Evolutionary conservation across 345 rosid genomes (phyloP).

Genomic region (Citrus reticulata): DNA sequence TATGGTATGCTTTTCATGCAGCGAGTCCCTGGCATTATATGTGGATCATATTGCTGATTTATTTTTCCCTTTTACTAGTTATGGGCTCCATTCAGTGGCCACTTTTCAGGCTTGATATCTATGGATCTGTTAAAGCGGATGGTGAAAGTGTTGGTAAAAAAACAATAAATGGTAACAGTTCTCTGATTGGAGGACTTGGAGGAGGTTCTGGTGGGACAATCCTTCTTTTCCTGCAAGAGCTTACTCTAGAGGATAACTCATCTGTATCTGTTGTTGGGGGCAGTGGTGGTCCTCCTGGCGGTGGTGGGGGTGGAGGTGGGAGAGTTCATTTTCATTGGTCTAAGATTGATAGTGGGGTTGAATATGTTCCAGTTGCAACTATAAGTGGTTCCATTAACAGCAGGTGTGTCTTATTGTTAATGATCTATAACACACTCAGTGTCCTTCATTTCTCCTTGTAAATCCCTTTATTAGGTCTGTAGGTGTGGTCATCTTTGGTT

Average conservation of each 20-base stretch:
- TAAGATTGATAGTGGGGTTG: conserved; percentile 64
- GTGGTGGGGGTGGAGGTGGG: conserved; percentile 99
- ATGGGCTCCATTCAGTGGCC: conserved; percentile 94
- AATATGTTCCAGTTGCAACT: conserved; percentile 76
- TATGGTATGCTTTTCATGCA: conserved; percentile 6
- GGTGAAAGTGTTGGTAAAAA: conserved; percentile 69
- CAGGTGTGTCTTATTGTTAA: conserved; percentile 40
- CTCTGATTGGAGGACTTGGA: conserved; percentile 86
- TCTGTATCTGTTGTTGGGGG: conserved; percentile 78
- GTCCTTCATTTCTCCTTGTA: neutral
- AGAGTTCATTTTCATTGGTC: conserved; percentile 99
- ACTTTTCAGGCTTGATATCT: conserved; percentile 55
- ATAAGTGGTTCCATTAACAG: conserved; percentile 62
- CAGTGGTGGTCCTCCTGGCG: conserved; percentile 78
- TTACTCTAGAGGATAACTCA: conserved; percentile 62
- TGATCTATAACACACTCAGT: no score
- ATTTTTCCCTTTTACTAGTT: conserved; percentile 44
- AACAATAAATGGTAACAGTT: conserved; percentile 34
- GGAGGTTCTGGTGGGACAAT: conserved; percentile 98
- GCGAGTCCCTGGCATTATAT: neutral
- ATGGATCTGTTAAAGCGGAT: conserved; percentile 78
- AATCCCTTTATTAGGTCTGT: neutral
- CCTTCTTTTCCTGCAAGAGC: conserved; percentile 91
- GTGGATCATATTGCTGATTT: conserved; percentile 13
- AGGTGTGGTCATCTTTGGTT: neutral